These are phyloP conservation scores for Rhizomucor miehei DNA, from an alignment of 371 early-diverging fungal species.

Conservation along the genomic window DNA sequence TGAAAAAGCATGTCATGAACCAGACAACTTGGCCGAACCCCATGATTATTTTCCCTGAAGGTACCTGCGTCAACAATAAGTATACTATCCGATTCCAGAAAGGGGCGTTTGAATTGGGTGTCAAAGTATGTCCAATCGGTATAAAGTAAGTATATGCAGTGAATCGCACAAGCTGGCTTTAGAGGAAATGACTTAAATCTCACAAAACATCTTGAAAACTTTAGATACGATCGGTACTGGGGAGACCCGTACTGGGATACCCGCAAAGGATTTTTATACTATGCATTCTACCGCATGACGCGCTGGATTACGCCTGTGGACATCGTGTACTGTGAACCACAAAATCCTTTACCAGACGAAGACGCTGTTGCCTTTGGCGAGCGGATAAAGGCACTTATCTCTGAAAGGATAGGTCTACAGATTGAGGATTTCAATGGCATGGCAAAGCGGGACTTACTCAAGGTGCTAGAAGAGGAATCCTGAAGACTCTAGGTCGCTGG, in stretches of 20 bases:
- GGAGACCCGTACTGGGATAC: constrained; percentile 51
- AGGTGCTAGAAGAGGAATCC: constrained; percentile 13
- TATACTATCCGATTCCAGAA: constrained; percentile 85
- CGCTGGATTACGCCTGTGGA: constrained; percentile 38
- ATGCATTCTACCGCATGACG: constrained; percentile 46
- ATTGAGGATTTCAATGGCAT: constrained; percentile 42
- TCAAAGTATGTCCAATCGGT: constrained; percentile 43
- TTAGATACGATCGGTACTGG: constrained; percentile 28
- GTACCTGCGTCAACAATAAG: constrained; percentile 86
- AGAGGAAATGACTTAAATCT: not conserved
- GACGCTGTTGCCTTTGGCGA: constrained; percentile 23
- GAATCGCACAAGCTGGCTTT: no score
- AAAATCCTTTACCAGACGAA: constrained; percentile 15
- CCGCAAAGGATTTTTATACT: constrained; percentile 40
- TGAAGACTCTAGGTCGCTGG: no score
- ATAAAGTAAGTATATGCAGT: constrained; percentile 34
- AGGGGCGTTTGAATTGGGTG: constrained; percentile 83
- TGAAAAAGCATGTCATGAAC: constrained; percentile 34
- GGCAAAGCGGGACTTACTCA: constrained; percentile 34
- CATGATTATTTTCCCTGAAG: constrained; percentile 87
- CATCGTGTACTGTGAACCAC: constrained; percentile 28
- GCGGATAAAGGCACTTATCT: constrained; percentile 26
- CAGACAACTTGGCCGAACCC: constrained; percentile 37
- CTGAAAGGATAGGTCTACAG: constrained; percentile 18
- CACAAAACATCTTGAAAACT: not conserved